Base-by-base conservation (phyloP, 116 monocot genomes). In the Thalassia testudinum region DNA sequence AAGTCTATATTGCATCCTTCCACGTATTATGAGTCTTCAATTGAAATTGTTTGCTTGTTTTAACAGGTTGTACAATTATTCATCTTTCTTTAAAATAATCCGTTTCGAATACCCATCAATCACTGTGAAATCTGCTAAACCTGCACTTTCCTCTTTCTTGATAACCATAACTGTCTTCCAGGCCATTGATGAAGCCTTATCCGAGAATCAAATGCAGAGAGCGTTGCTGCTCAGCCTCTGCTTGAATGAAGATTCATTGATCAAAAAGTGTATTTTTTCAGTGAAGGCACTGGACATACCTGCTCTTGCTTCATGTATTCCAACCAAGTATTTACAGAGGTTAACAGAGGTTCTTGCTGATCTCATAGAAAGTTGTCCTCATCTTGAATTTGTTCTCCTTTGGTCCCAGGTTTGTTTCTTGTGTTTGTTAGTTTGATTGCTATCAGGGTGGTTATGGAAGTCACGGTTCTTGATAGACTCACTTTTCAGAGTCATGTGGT, bases 221-320 rank as follows among this genome's bases (percentile, higher is more conserved):
- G 97, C 97, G 26, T 59, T 97, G 29, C 40, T 89, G 26, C 76
- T 97, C 48, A 85, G 97, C 53, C 85, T 97, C 49, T 77, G 90
- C n/a, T 70, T 97, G 15, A 97, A 97, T 75, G 97, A 89, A 70
- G 97, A 89, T 47, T 82, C 82, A 34, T 55, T 89, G 27, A 89
- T 97, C 34, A 97, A 85, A 42, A 84, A 85, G 63, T 88, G 85
- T 68, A 79, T 89, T 53, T 69, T 89, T 67, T 43, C 77, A 8
- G 79, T 97, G 27, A 77, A 66, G 30, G 82, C 82, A 65, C 60
- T 55, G 15, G 85, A 97, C 61, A 77, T 89, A 53, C 64, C 70
- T 22, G 64, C 68, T 63, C 66, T 75, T 67, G 71, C 74, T 65
- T 82, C 78, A 14, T 81, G 85, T 21, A 69, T 89, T 27, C 95